Conservation (phyloP, 129 eudicot genomes). For the Ambrosia artemisiifolia region DNA sequence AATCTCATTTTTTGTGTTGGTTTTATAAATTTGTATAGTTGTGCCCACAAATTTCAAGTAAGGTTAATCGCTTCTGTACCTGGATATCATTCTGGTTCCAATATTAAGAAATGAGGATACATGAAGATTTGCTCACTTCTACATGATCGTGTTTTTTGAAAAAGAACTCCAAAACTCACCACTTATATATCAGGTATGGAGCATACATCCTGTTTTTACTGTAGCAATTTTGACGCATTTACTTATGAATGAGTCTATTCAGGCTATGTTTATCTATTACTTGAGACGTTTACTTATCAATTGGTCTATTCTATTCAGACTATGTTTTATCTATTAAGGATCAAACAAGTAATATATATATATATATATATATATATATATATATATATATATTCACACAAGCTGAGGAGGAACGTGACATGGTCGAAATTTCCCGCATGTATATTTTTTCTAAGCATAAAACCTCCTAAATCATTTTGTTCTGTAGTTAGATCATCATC, state of each 20-base stretch:
- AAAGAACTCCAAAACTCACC: constrained; percentile 71
- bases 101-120: constrained; percentile 88
- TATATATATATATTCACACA: not conserved
- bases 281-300: too few relatives aligned
- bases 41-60: constrained; percentile 18
- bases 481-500: not conserved
- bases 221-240: not conserved
- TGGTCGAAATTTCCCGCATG: not conserved
- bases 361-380: not conserved
- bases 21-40: not conserved
- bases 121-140: constrained; percentile 85
- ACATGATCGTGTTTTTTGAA: constrained; percentile 63
- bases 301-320: too few relatives aligned
- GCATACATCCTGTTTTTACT: not conserved
- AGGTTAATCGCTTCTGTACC: constrained; percentile 95
- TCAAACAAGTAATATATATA: not conserved
- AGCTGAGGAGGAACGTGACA: not conserved
- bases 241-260: not conserved
- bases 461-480: not conserved
- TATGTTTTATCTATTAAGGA: not conserved
- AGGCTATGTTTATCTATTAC: too few relatives aligned
- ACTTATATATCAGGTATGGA: constrained; percentile 81
- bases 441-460: not conserved
- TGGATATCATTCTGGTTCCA: constrained; percentile 86
- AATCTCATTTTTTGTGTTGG: not conserved